Percentiles rank a stretch among this genome's conserved stretches.
phyloP scores from a whole-genome alignment of 495 filamentous ascomycete genomes.

The Clavariopsis aquatica region DNA sequence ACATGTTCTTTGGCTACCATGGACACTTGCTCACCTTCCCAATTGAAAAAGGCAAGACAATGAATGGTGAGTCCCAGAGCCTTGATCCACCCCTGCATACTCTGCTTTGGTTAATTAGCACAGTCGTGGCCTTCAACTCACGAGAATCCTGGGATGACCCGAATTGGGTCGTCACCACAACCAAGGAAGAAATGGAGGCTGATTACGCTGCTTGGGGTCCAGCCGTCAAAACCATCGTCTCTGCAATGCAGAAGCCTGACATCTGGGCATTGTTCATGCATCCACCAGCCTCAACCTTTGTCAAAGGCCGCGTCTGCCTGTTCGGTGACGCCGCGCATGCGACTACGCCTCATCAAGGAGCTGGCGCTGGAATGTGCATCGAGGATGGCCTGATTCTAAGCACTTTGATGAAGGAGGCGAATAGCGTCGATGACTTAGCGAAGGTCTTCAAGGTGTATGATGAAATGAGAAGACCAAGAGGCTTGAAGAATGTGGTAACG shows the following conservation, averaged over 20 bases:
- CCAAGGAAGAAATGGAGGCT: constrained; percentile 56
- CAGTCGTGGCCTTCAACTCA: constrained; percentile 51
- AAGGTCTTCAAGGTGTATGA: constrained; percentile 66
- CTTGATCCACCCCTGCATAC: neutral
- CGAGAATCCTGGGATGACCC: constrained; percentile 52
- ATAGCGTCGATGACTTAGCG: constrained; percentile 44
- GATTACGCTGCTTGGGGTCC: constrained; percentile 60
- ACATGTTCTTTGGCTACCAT: constrained; percentile 60
- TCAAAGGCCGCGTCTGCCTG: constrained; percentile 56
- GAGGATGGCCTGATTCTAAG: constrained; percentile 66
- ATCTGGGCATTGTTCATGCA: constrained; percentile 65
- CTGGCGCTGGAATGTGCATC: constrained; percentile 67
- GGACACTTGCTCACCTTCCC: constrained; percentile 66
- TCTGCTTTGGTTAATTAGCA: neutral
- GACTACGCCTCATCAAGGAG: constrained; percentile 67
- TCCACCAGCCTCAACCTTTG: constrained; percentile 57
- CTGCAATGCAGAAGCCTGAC: constrained; percentile 45
- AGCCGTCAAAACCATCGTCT: constrained; percentile 51
- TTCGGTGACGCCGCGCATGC: constrained; percentile 73
- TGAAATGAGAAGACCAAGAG: constrained; percentile 53
- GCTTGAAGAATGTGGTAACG: constrained; percentile 37
- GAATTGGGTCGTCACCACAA: constrained; percentile 59
- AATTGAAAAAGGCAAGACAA: constrained; percentile 61
- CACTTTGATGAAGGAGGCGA: constrained; percentile 54
- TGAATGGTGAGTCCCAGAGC: constrained; percentile 49